phyloP scores from a whole-genome alignment of 116 monocot species.

The Iris pallida region DNA sequence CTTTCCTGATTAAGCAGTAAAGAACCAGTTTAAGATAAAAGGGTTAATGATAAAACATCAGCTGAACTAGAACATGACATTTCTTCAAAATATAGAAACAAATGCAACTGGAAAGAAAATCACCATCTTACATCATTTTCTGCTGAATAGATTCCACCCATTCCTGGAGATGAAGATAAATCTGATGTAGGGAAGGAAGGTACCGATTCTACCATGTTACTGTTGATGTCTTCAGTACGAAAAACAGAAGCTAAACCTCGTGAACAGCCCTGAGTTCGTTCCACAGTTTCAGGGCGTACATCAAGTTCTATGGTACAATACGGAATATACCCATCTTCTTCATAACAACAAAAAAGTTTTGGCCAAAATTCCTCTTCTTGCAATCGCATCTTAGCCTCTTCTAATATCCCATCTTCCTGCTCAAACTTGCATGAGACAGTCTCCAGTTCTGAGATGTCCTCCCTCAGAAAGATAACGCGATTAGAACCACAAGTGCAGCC shows the following conservation, averaged over 20 bases:
- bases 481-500: constrained; percentile 39
- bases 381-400: constrained; percentile 35
- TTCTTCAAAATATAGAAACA: neutral
- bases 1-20: constrained; percentile 5
- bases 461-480: constrained; percentile 40
- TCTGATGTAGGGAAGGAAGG: neutral
- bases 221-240: constrained; percentile 1
- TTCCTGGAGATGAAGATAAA: neutral
- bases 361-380: neutral
- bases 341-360: constrained; percentile 1
- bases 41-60: neutral
- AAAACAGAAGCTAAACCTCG: neutral
- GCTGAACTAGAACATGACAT: neutral
- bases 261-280: constrained; percentile 2
- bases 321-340: constrained; percentile 32
- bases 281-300: constrained; percentile 10
- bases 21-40: neutral
- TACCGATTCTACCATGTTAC: constrained; percentile 12
- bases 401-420: constrained; percentile 39
- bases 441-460: constrained; percentile 49
- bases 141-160: constrained; percentile 6
- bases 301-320: constrained; percentile 39
- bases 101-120: neutral
- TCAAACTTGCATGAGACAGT: constrained; percentile 55
- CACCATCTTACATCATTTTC: constrained; percentile 23